A percentile compares a stretch with the other conserved stretches of the same genome.
Evolutionary conservation across 306 rosid genomes (phyloP).

Genomic region (Gastrolobium villosum): DNA sequence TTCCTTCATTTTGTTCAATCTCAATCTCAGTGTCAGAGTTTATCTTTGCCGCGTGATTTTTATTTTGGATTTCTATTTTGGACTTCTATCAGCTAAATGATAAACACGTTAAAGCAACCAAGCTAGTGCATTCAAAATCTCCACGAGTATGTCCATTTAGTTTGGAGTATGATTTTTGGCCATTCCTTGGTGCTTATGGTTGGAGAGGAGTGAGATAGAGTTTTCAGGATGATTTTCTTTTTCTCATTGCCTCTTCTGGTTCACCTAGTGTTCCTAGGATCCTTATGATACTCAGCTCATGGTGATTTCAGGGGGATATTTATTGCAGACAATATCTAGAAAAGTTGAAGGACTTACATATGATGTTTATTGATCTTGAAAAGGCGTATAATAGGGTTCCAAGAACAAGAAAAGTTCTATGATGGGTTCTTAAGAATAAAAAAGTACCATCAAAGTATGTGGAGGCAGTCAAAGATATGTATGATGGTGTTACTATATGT

Average conservation of each 20-base stretch:
- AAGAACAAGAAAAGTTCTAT: too few relatives aligned
- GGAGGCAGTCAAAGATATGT: too few relatives aligned
- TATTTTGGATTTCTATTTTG: not conserved
- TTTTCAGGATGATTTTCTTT: not conserved
- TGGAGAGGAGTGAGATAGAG: constrained; percentile 1
- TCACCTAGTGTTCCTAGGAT: too few relatives aligned
- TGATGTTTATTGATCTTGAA: too few relatives aligned
- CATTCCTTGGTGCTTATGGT: constrained; percentile 18
- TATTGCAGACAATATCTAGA: too few relatives aligned
- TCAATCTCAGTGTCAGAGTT: not conserved
- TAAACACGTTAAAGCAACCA: constrained; percentile 9
- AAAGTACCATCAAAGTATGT: too few relatives aligned
- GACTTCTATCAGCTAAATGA: constrained; percentile 15
- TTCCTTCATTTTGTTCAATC: not conserved
- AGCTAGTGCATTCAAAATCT: constrained; percentile 27
- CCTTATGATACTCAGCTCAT: not conserved
- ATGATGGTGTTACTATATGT: too few relatives aligned
- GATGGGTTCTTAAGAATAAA: too few relatives aligned
- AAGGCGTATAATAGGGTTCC: too few relatives aligned
- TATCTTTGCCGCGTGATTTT: constrained; percentile 1
- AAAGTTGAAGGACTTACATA: too few relatives aligned
- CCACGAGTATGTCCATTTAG: not conserved
- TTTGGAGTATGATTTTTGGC: constrained; percentile 8
- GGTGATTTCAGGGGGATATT: not conserved
- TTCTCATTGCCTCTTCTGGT: not conserved